Evolutionary conservation across 1,284 basidiomycete genomes (phyloP).

Genomic region (Wolfiporia cocos): DNA sequence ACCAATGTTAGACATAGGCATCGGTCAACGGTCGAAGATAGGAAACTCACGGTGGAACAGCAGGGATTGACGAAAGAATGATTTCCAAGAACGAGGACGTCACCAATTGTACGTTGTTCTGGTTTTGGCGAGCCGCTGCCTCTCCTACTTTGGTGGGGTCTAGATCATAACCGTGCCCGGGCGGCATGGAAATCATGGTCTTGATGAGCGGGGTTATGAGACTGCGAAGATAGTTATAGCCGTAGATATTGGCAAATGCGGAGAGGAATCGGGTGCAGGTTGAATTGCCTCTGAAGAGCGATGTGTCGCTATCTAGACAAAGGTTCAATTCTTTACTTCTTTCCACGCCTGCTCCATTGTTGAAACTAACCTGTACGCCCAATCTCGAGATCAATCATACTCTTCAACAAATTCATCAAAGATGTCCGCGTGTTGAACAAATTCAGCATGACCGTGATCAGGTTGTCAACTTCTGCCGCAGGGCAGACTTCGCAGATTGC

Average conservation of each 20-base stretch:
- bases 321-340: too few species aligned
- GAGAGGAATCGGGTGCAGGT: constrained; percentile 82
- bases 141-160: constrained; percentile 62
- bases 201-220: constrained; percentile 75
- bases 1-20: too few species aligned
- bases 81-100: constrained; percentile 75
- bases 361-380: constrained; percentile 55
- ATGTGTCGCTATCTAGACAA: constrained; percentile 59
- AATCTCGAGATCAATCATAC: constrained; percentile 83
- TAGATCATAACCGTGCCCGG: constrained; percentile 74
- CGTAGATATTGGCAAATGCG: constrained; percentile 80
- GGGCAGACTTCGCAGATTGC: constrained; percentile 87
- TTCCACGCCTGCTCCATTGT: too few species aligned
- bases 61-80: constrained; percentile 65
- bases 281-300: constrained; percentile 82
- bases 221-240: constrained; percentile 81
- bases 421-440: constrained; percentile 77
- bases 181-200: constrained; percentile 66
- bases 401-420: constrained; percentile 71
- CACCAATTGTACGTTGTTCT: constrained; percentile 67
- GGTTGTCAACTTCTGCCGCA: constrained; percentile 70
- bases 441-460: constrained; percentile 84
- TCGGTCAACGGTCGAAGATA: neutral
- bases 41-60: constrained; percentile 66
- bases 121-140: constrained; percentile 65